Evolutionary conservation across 2,329 filamentous ascomycete species (phyloP), one percentile per base, ranked within the genome.

Genomic region (Penicillium verrucosum): DNA sequence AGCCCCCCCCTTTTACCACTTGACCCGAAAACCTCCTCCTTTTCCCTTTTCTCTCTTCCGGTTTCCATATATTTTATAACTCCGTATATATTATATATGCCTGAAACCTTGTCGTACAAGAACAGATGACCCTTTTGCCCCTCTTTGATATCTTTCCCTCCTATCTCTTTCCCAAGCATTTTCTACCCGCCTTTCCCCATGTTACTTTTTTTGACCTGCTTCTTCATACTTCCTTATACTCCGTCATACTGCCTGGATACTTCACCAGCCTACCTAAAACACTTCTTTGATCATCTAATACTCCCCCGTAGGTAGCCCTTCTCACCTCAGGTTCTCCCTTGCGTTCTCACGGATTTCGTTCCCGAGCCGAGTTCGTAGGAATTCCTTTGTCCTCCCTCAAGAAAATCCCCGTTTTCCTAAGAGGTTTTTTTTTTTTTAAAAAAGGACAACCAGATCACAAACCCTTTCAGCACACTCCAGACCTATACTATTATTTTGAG

Each of bases 1-100:
- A 48, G 29, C 30, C 56, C 60, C 62, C 62, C 53, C 42, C 56
- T 55, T 57, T 61, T 58, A 53, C 45, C 48, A 30, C 36, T 40
- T 29, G 6, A 36, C 16, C n/a, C 25, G 11, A 21, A 21, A 41
- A 27, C 18, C 16, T 27, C 25, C 32, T 38, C 47, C 45, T 23
- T 42, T 36, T 43, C n/a, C 29, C 40, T 32, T 42, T 5, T 11
- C n/a, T 37, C 25, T 38, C 23, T 21, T 25, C 21, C n/a, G 21
- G 8, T 23, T 27, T 47, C 18, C 27, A 36, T 38, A 32, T 34
- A 27, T 38, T 29, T 14, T 7, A 50, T 25, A 48, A 32, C 30
- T 32, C 5, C 30, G 29, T 30, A 32, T 32, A 18, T 49, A 40
- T 27, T 8, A 21, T 21, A 21, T 21, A 18, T 36, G 38, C n/a